Evolutionary conservation across 2,329 filamentous ascomycete genomes (phyloP), one percentile per base, ranked within the genome.

Genomic region (Zasmidium citrigriseum): DNA sequence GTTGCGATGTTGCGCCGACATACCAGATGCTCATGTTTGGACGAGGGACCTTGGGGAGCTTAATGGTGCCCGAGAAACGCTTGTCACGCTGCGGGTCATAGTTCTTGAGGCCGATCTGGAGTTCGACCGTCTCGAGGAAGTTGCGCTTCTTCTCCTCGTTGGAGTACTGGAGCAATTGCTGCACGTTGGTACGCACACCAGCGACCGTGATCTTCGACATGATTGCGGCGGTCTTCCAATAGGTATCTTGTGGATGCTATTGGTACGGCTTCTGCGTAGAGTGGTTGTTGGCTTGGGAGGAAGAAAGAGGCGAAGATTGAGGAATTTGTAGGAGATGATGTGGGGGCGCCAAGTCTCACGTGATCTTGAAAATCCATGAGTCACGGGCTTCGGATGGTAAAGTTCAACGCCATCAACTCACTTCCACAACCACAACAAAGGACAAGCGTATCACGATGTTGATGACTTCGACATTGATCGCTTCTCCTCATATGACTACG

Each of bases 11-110:
- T 20, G 45, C 44, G 16, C 41, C 9, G 24, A 53, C 61, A 51
- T 80, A 86, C 84, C 89, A 96, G 83, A 96, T 87, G 82, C 78
- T 81, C 91, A 96, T 95, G 84, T 88, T 87, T 78, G 91, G 95
- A 78, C 91, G 92, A 73, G 93, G 95, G 72, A 98, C 85, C 75
- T 87, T 85, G 70, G 93, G 93, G 75, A 98, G 90, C 84, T 89
- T 92, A 86, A 99, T 90, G 80, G 95, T 98, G 82, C 95, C 95
- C 59, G 91, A 96, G 93, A 99, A 99, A 96, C 93, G 93, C 93
- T 99, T 99, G 86, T 99, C 95, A 91, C 95, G 93, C 89, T 98
- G 86, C 77, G 95, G 93, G 80, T 99, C 72, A 63, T 96, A 96
- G 89, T 96, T 96, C 90, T 96, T 96, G 78, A 96, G 88, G 80